Percentiles rank a stretch among this genome's conserved stretches.
These are phyloP conservation scores for Fusarium sp. DNA, from an alignment of 2,329 filamentous ascomycete species.

Conservation along the genomic window DNA sequence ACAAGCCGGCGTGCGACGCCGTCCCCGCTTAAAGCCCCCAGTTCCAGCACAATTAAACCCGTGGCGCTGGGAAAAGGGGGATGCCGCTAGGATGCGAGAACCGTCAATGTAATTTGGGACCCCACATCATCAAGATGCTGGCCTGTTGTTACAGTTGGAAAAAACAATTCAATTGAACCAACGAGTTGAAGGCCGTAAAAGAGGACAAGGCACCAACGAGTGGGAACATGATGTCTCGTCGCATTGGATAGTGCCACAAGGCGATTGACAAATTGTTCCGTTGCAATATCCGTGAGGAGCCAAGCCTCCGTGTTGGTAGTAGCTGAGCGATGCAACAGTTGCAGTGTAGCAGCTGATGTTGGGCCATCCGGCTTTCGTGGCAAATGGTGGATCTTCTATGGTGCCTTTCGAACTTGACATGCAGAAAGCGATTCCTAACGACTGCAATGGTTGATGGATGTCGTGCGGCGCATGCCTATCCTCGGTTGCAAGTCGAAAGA, in stretches of 20 bases:
- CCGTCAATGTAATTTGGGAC: conserved; percentile 44
- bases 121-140: conserved; percentile 48
- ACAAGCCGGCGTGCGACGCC: conserved; percentile 22
- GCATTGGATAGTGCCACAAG: conserved; percentile 28
- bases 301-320: not conserved
- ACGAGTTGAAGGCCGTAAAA: conserved; percentile 11
- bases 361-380: not conserved
- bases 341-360: not conserved
- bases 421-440: not conserved
- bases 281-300: conserved; percentile 10
- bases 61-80: conserved; percentile 45
- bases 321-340: not conserved
- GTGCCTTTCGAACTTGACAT: not conserved
- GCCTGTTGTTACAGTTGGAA: conserved; percentile 33
- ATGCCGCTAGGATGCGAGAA: conserved; percentile 35
- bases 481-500: conserved; percentile 19
- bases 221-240: conserved; percentile 36
- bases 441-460: not conserved
- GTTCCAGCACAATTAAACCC: conserved; percentile 37
- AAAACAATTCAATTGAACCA: conserved; percentile 19
- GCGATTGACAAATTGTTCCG: conserved; percentile 25
- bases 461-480: conserved; percentile 26
- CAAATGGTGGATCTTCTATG: not conserved
- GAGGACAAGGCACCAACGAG: conserved; percentile 20
- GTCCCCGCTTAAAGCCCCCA: conserved; percentile 37